Conservation (phyloP, 805 yeast genomes). For the Schwanniomyces yamadae region DNA sequence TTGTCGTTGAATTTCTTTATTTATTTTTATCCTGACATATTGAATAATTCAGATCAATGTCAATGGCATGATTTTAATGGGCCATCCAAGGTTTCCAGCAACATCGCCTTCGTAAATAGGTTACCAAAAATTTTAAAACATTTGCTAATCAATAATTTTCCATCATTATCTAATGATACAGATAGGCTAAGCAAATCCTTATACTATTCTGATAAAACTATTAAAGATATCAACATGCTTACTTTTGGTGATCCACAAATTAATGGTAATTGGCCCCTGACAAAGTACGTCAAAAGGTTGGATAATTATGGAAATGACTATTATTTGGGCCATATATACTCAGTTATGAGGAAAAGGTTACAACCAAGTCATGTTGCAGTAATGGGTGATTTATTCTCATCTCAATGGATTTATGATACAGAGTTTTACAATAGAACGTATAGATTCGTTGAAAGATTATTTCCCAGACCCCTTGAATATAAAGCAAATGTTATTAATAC, state of each 20-base stretch:
- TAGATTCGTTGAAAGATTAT: constrained; percentile 70
- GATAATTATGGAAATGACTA: constrained; percentile 91
- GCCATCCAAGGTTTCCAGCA: constrained; percentile 6
- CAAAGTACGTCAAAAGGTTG: constrained; percentile 68
- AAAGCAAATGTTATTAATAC: constrained; percentile 49
- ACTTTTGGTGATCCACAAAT: constrained; percentile 98
- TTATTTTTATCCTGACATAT: constrained; percentile 71
- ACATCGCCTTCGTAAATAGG: constrained; percentile 5
- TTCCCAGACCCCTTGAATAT: constrained; percentile 55
- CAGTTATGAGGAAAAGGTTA: constrained; percentile 59
- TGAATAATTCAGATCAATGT: constrained; percentile 46
- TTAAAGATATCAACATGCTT: constrained; percentile 59
- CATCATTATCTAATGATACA: constrained; percentile 10
- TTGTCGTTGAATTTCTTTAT: constrained; percentile 58
- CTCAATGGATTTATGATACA: constrained; percentile 90
- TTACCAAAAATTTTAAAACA: constrained; percentile 14
- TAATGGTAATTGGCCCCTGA: constrained; percentile 76
- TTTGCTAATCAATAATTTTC: constrained; percentile 19
- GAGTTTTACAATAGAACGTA: constrained; percentile 81
- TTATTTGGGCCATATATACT: constrained; percentile 81
- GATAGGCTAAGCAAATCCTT: constrained; percentile 8
- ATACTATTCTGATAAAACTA: constrained; percentile 13
- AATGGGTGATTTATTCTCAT: constrained; percentile 88
- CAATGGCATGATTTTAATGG: constrained; percentile 50
- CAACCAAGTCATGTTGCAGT: constrained; percentile 81